Evolutionary conservation across 768 basidiomycete species (phyloP).

Genomic region (Lentinula raphanica): DNA sequence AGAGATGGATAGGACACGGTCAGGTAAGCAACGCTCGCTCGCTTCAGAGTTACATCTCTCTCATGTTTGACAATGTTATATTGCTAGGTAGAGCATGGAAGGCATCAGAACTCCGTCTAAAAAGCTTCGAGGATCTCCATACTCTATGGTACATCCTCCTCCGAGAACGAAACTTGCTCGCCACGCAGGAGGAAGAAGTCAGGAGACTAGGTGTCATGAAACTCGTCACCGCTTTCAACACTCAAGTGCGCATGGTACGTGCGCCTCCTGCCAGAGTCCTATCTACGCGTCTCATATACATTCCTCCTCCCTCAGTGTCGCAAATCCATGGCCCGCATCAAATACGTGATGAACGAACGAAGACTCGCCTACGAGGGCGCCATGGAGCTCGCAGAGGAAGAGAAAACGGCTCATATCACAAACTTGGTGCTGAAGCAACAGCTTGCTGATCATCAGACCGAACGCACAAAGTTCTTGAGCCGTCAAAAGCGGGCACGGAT

Average conservation of each 20-base stretch:
- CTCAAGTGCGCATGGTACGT: slow-evolving; percentile 42
- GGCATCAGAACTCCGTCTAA: slow-evolving; percentile 80
- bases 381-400: slow-evolving; percentile 32
- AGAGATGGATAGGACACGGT: slow-evolving; percentile 3
- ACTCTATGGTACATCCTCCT: slow-evolving; percentile 90
- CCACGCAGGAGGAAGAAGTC: slow-evolving; percentile 79
- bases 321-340: slow-evolving; percentile 96
- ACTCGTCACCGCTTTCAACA: slow-evolving; percentile 13
- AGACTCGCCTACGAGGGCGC: slow-evolving; percentile 80
- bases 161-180: slow-evolving; percentile 85
- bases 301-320: slow-evolving; percentile 71
- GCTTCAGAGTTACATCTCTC: slow-evolving; percentile 28
- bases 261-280: background rate
- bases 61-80: slow-evolving; percentile 37
- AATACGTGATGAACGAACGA: slow-evolving; percentile 87
- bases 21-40: background rate
- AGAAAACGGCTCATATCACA: slow-evolving; percentile 25
- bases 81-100: slow-evolving; percentile 86
- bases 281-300: background rate
- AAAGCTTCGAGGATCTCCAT: slow-evolving; percentile 91
- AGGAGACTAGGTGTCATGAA: slow-evolving; percentile 49
- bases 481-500: background rate
- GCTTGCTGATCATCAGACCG: slow-evolving; percentile 11
- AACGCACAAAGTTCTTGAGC: background rate
- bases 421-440: slow-evolving; percentile 24